A percentile compares a stretch with the other conserved stretches of the same genome.
phyloP scores from a whole-genome alignment of 2,329 filamentous ascomycete genomes.

The Cladosporium oxysporum region DNA sequence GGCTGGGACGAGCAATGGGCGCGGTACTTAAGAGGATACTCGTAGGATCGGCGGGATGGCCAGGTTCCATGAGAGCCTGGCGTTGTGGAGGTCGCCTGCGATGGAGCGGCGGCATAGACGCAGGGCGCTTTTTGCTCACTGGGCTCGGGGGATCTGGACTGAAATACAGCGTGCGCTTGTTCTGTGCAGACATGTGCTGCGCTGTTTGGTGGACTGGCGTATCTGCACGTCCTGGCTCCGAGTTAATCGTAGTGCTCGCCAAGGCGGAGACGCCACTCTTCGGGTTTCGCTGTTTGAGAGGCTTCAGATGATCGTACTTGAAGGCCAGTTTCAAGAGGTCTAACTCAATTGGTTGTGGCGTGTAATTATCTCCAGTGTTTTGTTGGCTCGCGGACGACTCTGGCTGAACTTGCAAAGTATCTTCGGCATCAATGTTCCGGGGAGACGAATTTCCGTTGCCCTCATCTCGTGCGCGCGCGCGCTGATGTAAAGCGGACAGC shows the following conservation, averaged over 20 bases:
- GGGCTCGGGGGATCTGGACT: neutral
- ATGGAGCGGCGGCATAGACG: neutral
- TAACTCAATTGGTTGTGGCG: neutral
- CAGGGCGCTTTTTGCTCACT: neutral
- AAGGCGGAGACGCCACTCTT: neutral
- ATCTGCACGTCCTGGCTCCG: neutral
- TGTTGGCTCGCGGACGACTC: no score
- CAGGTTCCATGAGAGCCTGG: neutral
- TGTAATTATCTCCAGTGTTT: no score
- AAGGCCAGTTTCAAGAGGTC: neutral
- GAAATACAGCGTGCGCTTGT: neutral
- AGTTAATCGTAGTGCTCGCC: neutral
- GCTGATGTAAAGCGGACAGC: no score
- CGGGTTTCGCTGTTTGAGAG: neutral
- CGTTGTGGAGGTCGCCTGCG: neutral
- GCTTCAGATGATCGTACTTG: neutral
- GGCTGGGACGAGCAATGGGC: neutral
- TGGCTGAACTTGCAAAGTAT: no score
- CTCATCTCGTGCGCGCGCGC: no score
- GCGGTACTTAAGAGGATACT: neutral
- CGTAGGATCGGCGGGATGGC: neutral
- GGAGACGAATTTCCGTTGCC: no score
- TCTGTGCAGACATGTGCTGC: neutral
- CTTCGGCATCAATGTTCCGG: no score
- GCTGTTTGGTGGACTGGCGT: neutral